These are phyloP conservation scores for Fusarium subtropicale DNA, from an alignment of 2,329 filamentous ascomycete genomes.

Conservation along the genomic window DNA sequence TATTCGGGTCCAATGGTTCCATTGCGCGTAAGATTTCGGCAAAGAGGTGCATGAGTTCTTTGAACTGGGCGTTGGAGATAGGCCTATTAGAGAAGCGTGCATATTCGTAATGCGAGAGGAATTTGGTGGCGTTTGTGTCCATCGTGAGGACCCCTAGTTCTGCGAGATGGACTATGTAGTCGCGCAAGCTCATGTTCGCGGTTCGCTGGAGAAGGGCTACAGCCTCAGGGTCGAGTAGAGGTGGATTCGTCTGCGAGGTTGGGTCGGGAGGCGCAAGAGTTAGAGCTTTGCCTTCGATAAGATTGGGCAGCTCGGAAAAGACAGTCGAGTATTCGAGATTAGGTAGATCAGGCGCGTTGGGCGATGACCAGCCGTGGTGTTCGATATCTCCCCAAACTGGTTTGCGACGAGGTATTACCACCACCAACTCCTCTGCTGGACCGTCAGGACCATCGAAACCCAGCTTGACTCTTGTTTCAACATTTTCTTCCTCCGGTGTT, in stretches of 20 bases:
- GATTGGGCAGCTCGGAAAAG: slow-evolving; percentile 83
- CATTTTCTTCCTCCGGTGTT: slow-evolving; percentile 30
- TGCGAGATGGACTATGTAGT: slow-evolving; percentile 80
- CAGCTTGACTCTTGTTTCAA: slow-evolving; percentile 36
- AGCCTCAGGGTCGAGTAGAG: slow-evolving; percentile 72
- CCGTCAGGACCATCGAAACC: slow-evolving; percentile 53
- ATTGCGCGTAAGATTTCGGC: slow-evolving; percentile 83
- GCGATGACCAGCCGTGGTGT: slow-evolving; percentile 90
- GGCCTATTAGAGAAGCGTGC: slow-evolving; percentile 82
- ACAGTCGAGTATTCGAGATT: slow-evolving; percentile 87
- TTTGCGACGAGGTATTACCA: slow-evolving; percentile 63
- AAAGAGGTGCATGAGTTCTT: slow-evolving; percentile 84
- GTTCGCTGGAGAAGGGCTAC: slow-evolving; percentile 78
- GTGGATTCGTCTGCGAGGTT: slow-evolving; percentile 53
- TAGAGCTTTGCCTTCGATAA: slow-evolving; percentile 94
- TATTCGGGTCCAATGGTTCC: slow-evolving; percentile 68
- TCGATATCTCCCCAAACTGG: slow-evolving; percentile 83
- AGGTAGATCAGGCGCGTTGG: slow-evolving; percentile 77
- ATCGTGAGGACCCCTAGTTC: slow-evolving; percentile 70
- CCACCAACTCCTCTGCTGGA: slow-evolving; percentile 54
- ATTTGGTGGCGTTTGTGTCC: slow-evolving; percentile 64
- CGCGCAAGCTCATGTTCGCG: slow-evolving; percentile 77
- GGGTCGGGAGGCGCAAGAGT: slow-evolving; percentile 76
- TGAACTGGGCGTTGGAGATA: slow-evolving; percentile 77
- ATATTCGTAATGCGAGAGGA: slow-evolving; percentile 82